A percentile compares a stretch with the other conserved stretches of the same genome.
These are phyloP conservation scores for Morella rubra DNA, from an alignment of 306 rosid species.

Conservation along the genomic window DNA sequence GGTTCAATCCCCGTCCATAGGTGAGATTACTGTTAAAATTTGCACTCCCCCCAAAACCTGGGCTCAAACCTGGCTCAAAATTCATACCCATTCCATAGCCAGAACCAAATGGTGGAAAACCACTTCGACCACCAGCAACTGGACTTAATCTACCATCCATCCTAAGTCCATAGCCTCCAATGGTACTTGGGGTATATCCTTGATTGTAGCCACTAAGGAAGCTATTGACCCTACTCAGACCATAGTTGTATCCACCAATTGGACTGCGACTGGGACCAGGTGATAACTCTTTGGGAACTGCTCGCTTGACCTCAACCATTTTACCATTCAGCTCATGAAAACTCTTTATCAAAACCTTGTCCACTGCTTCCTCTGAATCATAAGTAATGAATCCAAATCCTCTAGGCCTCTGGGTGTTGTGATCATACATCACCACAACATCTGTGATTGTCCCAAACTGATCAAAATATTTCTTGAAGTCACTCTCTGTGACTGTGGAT, in stretches of 20 bases:
- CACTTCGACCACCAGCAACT: slow-evolving; percentile 73
- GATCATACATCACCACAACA: slow-evolving; percentile 99
- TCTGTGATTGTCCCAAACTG: slow-evolving; percentile 97
- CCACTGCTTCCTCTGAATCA: slow-evolving; percentile 97
- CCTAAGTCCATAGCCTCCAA: slow-evolving; percentile 81
- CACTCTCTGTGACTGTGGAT: slow-evolving; percentile 93
- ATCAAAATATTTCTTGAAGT: slow-evolving; percentile 89
- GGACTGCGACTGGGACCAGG: slow-evolving; percentile 91
- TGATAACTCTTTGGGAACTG: slow-evolving; percentile 96
- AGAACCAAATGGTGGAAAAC: slow-evolving; percentile 74
- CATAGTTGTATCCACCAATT: slow-evolving; percentile 66
- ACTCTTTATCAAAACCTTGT: slow-evolving; percentile 76
- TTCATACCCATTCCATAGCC: slow-evolving; percentile 86
- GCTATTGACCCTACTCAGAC: slow-evolving; percentile 78
- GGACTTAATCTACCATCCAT: slow-evolving; percentile 88
- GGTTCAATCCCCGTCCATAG: slow-evolving; percentile 80
- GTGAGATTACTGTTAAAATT: slow-evolving; percentile 63
- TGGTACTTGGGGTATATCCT: slow-evolving; percentile 69
- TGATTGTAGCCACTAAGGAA: slow-evolving; percentile 81
- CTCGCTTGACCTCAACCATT: slow-evolving; percentile 99
- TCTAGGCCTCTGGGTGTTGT: slow-evolving; percentile 96
- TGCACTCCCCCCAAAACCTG: slow-evolving; percentile 78
- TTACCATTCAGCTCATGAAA: slow-evolving; percentile 96
- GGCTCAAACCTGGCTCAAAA: slow-evolving; percentile 73
- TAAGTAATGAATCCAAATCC: slow-evolving; percentile 97